Evolutionary conservation across 371 early-diverging fungal genomes (phyloP).

Genomic region (Actinomortierella ambigua): DNA sequence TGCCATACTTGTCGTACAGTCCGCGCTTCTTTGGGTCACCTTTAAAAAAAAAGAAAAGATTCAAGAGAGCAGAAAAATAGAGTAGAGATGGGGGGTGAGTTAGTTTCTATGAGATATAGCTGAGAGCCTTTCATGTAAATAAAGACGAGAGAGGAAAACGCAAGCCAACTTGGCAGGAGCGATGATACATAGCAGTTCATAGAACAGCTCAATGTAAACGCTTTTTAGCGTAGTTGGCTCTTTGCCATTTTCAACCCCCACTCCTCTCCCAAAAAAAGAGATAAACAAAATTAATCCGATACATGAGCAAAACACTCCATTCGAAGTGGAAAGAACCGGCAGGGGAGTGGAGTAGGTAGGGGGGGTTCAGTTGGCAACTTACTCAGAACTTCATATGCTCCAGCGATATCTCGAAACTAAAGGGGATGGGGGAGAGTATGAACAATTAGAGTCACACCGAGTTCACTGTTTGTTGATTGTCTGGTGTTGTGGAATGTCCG

Average conservation of each 20-base stretch:
- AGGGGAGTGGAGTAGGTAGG: too few species aligned
- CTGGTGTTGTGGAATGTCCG: background rate
- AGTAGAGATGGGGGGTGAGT: slow-evolving; percentile 2
- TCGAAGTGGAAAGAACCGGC: too few species aligned
- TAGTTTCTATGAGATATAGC: background rate
- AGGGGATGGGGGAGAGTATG: background rate
- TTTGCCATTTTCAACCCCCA: too few species aligned
- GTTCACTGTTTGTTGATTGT: background rate
- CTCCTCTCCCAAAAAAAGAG: too few species aligned
- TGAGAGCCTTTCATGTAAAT: background rate
- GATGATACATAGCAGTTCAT: too few species aligned
- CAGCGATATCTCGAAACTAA: slow-evolving; percentile 78
- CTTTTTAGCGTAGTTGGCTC: too few species aligned
- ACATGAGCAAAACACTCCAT: too few species aligned
- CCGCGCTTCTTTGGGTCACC: slow-evolving; percentile 79
- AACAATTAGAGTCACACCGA: background rate
- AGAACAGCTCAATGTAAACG: too few species aligned
- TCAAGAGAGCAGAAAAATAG: background rate
- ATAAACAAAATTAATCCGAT: too few species aligned
- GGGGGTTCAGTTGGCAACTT: slow-evolving; percentile 14
- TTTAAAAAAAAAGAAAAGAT: slow-evolving; percentile 4
- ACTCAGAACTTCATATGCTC: slow-evolving; percentile 82
- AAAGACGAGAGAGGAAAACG: slow-evolving; percentile 5
- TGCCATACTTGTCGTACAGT: slow-evolving; percentile 89
- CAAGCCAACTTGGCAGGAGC: background rate